Conservation (phyloP, 176 grass and related monocot genomes). For the Otatea glauca region DNA sequence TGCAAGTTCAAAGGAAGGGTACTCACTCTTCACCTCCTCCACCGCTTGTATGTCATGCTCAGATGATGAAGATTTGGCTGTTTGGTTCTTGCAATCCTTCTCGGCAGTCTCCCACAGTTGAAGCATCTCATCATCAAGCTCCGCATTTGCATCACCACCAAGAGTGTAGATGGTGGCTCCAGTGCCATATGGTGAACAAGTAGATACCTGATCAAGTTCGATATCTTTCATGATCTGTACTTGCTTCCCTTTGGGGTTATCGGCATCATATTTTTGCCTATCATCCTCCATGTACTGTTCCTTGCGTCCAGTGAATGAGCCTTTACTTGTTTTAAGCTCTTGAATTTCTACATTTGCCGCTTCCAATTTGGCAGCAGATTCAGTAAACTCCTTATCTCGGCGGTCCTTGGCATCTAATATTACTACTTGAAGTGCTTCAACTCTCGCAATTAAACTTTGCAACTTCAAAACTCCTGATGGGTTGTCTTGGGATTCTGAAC, state of each 20-base stretch:
- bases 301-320: conserved; percentile 16
- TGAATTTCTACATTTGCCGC: conserved; percentile 41
- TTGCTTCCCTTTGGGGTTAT: conserved; percentile 52
- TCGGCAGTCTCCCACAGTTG: conserved; percentile 78
- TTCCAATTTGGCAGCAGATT: conserved; percentile 40
- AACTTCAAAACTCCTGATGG: conserved; percentile 48
- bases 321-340: conserved; percentile 40
- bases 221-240: conserved; percentile 73
- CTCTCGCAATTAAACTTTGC: conserved; percentile 60
- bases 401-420: conserved; percentile 36
- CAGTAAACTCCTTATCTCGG: conserved; percentile 49
- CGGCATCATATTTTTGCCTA: conserved; percentile 35
- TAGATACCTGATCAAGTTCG: conserved; percentile 66
- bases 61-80: conserved; percentile 45
- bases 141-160: conserved; percentile 47
- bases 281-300: conserved; percentile 24
- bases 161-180: conserved; percentile 37
- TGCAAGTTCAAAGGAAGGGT: conserved; percentile 54
- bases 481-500: conserved; percentile 16
- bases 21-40: conserved; percentile 62
- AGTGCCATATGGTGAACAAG: conserved; percentile 46
- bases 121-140: conserved; percentile 75
- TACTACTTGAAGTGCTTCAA: conserved; percentile 55
- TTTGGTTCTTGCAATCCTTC: conserved; percentile 54
- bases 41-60: conserved; percentile 59